These are phyloP conservation scores for Diospyros kaki DNA, from an alignment of 148 eudicot species.

Conservation along the genomic window DNA sequence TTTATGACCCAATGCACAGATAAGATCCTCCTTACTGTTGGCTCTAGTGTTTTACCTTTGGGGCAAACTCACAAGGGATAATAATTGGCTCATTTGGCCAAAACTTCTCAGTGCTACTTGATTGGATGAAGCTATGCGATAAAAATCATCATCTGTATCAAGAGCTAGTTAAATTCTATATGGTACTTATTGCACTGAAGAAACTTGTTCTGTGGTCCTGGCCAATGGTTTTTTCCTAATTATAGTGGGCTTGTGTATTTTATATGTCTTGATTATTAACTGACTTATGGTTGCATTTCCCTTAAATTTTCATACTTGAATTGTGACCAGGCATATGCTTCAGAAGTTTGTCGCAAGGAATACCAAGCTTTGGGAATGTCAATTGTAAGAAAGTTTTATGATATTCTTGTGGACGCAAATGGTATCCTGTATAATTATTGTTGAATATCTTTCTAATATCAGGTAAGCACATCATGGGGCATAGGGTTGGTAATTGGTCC, in stretches of 20 bases:
- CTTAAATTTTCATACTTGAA: neutral
- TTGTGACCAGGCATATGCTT: conserved; percentile 48
- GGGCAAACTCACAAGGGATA: too few relatives aligned
- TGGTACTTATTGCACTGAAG: neutral
- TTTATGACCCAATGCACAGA: too few relatives aligned
- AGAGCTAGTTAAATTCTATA: neutral
- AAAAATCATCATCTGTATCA: too few relatives aligned
- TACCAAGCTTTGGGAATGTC: conserved; percentile 63
- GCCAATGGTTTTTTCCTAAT: neutral
- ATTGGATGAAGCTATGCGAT: too few relatives aligned
- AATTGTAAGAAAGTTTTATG: conserved; percentile 30
- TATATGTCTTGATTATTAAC: neutral
- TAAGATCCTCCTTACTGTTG: too few relatives aligned
- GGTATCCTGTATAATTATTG: neutral
- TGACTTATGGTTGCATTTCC: neutral
- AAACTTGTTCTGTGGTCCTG: neutral
- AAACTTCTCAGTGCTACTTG: neutral
- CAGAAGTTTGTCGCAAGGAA: conserved; percentile 58
- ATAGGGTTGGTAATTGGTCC: conserved; percentile 48
- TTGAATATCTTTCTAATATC: conserved; percentile 12
- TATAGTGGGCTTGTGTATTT: too few relatives aligned
- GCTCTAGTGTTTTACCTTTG: too few relatives aligned
- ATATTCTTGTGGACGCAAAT: neutral
- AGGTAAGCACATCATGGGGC: conserved; percentile 42
- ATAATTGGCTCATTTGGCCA: too few relatives aligned